Evolutionary conservation across 1,284 basidiomycete species (phyloP).

Genomic region (Cryptococcus hybrid): DNA sequence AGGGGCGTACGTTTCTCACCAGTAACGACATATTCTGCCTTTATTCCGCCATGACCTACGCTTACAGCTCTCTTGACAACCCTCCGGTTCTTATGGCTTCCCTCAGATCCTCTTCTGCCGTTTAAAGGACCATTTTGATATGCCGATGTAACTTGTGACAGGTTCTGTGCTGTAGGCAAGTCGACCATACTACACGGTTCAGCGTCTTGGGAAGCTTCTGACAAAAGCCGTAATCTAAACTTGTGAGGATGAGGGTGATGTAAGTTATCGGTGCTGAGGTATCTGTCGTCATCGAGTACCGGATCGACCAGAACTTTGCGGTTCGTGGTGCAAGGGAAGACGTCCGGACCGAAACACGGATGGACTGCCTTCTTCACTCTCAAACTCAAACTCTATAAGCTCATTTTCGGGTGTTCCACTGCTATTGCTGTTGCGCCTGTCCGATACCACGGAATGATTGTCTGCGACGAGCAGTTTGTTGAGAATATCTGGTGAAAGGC

Average conservation of each 20-base stretch:
- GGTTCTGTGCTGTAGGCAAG: too few relatives aligned
- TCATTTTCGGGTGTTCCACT: slow-evolving; percentile 14
- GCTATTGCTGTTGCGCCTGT: background rate
- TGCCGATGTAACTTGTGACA: too few relatives aligned
- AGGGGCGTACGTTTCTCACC: slow-evolving; percentile 26
- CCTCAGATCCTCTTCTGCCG: too few relatives aligned
- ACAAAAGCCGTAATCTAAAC: slow-evolving; percentile 33
- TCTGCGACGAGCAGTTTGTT: slow-evolving; percentile 53
- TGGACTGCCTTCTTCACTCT: slow-evolving; percentile 29
- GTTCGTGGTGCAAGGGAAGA: too few relatives aligned
- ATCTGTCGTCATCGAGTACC: too few relatives aligned
- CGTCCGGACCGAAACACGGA: background rate
- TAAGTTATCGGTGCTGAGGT: background rate
- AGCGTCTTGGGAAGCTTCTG: slow-evolving; percentile 9
- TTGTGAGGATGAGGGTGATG: slow-evolving; percentile 21
- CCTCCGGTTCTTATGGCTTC: background rate
- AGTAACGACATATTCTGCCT: slow-evolving; percentile 47
- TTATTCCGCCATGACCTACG: slow-evolving; percentile 31
- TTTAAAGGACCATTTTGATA: too few relatives aligned
- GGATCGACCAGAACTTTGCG: too few relatives aligned
- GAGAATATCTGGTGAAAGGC: slow-evolving; percentile 65
- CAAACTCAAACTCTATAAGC: slow-evolving; percentile 46
- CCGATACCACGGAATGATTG: background rate
- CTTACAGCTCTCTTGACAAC: slow-evolving; percentile 19
- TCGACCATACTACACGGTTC: too few relatives aligned